Base-by-base conservation (phyloP, 2,329 filamentous ascomycete species). In the Xylaria sp. region DNA sequence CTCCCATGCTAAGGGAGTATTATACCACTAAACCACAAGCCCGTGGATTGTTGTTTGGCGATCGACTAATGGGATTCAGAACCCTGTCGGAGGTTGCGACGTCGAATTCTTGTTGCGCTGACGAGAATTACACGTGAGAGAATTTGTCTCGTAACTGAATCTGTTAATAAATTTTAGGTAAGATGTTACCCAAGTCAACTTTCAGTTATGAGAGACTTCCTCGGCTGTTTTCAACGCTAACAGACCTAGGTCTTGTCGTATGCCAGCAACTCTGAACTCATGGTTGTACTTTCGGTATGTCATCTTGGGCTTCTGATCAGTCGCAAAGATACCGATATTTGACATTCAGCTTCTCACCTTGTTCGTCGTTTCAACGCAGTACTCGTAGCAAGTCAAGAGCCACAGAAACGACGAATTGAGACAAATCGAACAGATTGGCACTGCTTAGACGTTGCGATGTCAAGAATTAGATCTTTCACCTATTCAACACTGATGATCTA, bases 1-100 rank as follows among this genome's bases (percentile, higher is more conserved):
- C 65, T 65, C 62, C 63, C 65, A 67, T 66, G 64, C 64, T 66
- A 66, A 66, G 64, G 64, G 63, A 66, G 62, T 61, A 66, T 66
- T 62, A 66, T 66, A 66, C 64, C 64, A 66, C 63, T 66, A 66
- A 62, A 66, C 64, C 64, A 66, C 59, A 65, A 66, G 63, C 63
- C 64, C 64, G 16, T 51, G 49, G 49, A 51, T 51, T 13, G 49
- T 16, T 51, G 23, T 13, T 6, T 5, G 3, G 0, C 37, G 8
- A 9, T 42, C 37, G 2, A 3, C 37, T 42, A 42, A 42, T 48
- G 46, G 46, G 46, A 18, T 49, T 49, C 16, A 49, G 47, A 9
- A 49, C 47, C 18, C 18, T 10, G 5, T 13, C 37, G 0, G 37
- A 10, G 3, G 3, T 42, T 42, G 37, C 2, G 37, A 30, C 23